phyloP scores from a whole-genome alignment of 306 rosid genomes.

The Ormosia semicastrata region DNA sequence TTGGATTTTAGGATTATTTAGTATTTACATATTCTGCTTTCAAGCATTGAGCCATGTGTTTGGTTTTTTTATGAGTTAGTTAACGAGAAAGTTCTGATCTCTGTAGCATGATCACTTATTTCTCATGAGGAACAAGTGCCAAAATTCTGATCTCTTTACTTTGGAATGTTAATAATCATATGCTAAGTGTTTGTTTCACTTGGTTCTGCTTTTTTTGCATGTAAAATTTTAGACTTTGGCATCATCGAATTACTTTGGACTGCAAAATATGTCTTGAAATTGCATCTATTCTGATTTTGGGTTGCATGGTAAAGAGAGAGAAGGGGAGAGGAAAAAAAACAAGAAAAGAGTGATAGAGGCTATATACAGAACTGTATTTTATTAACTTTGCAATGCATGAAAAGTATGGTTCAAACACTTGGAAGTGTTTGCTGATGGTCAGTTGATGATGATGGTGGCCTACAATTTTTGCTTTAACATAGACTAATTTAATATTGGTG shows the following conservation, averaged over 20 bases:
- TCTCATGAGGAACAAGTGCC: too few species aligned
- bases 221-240: neutral
- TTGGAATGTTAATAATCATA: too few species aligned
- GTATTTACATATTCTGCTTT: too few species aligned
- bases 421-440: neutral
- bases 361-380: neutral
- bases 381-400: neutral
- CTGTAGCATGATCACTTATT: too few species aligned
- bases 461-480: neutral
- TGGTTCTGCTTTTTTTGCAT: neutral
- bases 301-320: neutral
- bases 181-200: neutral
- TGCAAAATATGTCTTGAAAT: neutral
- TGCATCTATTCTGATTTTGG: neutral
- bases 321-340: neutral
- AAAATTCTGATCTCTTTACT: too few species aligned
- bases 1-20: too few species aligned
- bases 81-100: too few species aligned
- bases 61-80: too few species aligned
- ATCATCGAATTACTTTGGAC: neutral
- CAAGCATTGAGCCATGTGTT: too few species aligned
- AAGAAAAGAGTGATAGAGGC: neutral
- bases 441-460: neutral
- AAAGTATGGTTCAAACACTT: neutral
- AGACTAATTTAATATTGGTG: neutral